phyloP scores from a whole-genome alignment of 768 basidiomycete genomes.

The Artomyces pyxidatus region DNA sequence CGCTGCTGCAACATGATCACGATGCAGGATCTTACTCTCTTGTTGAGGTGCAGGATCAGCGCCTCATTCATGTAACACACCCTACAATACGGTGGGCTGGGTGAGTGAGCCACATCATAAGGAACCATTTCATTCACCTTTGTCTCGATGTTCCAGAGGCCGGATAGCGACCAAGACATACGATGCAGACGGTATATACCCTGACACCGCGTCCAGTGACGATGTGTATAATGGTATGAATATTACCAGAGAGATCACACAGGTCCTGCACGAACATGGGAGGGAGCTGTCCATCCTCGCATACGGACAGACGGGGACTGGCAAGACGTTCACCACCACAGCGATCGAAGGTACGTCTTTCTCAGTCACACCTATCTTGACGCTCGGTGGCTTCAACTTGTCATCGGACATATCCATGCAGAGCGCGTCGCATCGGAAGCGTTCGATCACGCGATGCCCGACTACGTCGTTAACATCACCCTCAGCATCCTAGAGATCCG shows the following conservation, averaged over 20 bases:
- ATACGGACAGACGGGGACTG: neutral
- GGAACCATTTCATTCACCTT: neutral
- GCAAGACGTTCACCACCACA: neutral
- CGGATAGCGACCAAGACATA: neutral
- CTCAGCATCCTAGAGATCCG: neutral
- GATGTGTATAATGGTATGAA: neutral
- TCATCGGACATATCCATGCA: neutral
- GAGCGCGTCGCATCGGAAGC: neutral
- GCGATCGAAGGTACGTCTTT: neutral
- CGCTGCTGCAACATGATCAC: neutral
- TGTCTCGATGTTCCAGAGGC: neutral
- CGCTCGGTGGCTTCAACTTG: no score
- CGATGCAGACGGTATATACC: neutral
- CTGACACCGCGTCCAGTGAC: neutral
- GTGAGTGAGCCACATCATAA: neutral
- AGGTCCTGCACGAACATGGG: neutral
- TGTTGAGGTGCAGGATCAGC: neutral
- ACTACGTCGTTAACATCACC: neutral
- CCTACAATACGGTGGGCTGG: neutral
- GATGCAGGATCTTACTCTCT: neutral
- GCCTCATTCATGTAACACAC: neutral
- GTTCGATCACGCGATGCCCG: neutral
- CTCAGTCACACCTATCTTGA: no score
- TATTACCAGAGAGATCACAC: neutral
- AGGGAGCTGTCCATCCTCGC: neutral